These are phyloP conservation scores for Umbelopsis ramanniana DNA, from an alignment of 192 early-diverging fungal genomes.

Conservation along the genomic window DNA sequence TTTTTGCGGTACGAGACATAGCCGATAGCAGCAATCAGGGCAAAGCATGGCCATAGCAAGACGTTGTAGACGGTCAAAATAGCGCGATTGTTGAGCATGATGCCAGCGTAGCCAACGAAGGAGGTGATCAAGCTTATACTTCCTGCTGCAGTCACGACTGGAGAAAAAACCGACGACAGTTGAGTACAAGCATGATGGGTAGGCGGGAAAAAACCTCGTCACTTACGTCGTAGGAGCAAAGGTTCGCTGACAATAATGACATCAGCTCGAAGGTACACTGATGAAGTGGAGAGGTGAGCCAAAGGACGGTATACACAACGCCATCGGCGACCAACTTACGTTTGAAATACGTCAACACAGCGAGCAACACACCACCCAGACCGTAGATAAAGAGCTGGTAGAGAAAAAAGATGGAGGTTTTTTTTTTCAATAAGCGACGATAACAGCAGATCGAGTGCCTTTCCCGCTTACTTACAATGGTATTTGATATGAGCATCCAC, in stretches of 20 bases:
- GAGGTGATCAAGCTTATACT: constrained; percentile 42
- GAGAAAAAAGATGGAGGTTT: no score
- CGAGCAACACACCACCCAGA: neutral
- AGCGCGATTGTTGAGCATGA: constrained; percentile 51
- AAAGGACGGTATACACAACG: neutral
- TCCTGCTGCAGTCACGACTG: constrained; percentile 44
- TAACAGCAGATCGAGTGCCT: neutral
- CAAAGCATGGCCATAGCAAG: constrained; percentile 53
- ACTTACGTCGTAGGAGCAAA: constrained; percentile 34
- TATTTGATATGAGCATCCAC: constrained; percentile 50
- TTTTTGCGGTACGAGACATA: constrained; percentile 47
- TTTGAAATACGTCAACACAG: constrained; percentile 33
- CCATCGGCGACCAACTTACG: constrained; percentile 18
- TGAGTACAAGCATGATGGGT: constrained; percentile 19
- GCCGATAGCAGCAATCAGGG: constrained; percentile 49
- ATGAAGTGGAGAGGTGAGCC: neutral
- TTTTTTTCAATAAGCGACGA: neutral
- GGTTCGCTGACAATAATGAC: constrained; percentile 37
- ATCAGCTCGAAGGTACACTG: constrained; percentile 40
- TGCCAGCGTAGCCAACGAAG: constrained; percentile 49
- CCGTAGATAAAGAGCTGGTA: constrained; percentile 8
- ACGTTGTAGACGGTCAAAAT: constrained; percentile 47
- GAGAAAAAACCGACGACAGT: constrained; percentile 22
- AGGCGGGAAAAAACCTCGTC: constrained; percentile 15
- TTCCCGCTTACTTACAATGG: constrained; percentile 34